phyloP scores from a whole-genome alignment of 345 rosid genomes.

The Acer yangbiense region DNA sequence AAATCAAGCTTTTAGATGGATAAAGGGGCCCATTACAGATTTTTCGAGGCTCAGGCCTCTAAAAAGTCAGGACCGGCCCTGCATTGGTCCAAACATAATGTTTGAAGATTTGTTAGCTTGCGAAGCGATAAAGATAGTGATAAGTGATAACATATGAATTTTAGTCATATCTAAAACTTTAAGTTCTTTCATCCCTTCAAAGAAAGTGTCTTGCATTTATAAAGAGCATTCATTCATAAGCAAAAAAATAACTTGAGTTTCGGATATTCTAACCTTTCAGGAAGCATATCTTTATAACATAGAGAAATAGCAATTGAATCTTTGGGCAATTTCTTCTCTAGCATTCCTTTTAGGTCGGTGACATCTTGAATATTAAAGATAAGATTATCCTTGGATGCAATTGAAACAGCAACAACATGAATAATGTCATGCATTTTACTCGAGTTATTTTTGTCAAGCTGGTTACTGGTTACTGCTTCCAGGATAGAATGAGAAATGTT shows the following conservation, averaged over 20 bases:
- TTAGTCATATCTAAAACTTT: constrained; percentile 22
- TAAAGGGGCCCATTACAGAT: too few species aligned
- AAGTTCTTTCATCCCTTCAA: constrained; percentile 18
- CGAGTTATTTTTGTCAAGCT: too few species aligned
- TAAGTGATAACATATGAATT: background rate
- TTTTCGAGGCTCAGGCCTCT: too few species aligned
- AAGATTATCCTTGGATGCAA: background rate
- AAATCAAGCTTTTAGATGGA: too few species aligned
- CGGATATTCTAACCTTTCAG: constrained; percentile 19
- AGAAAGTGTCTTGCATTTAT: constrained; percentile 19
- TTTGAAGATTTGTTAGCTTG: constrained; percentile 9
- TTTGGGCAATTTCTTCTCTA: background rate
- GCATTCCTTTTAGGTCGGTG: background rate
- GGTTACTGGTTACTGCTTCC: too few species aligned
- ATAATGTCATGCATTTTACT: constrained; percentile 4
- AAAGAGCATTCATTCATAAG: background rate
- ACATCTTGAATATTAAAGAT: background rate
- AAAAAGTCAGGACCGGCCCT: too few species aligned
- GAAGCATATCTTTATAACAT: constrained; percentile 7
- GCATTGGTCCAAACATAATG: constrained; percentile 11
- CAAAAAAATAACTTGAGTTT: constrained; percentile 18
- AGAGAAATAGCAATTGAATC: constrained; percentile 13
- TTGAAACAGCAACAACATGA: too few species aligned
- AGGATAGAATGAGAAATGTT: too few species aligned
- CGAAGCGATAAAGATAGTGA: constrained; percentile 16